A percentile compares a stretch with the other conserved stretches of the same genome.
These are phyloP conservation scores for Leucaena leucocephala DNA, from an alignment of 306 rosid genomes.

Conservation along the genomic window DNA sequence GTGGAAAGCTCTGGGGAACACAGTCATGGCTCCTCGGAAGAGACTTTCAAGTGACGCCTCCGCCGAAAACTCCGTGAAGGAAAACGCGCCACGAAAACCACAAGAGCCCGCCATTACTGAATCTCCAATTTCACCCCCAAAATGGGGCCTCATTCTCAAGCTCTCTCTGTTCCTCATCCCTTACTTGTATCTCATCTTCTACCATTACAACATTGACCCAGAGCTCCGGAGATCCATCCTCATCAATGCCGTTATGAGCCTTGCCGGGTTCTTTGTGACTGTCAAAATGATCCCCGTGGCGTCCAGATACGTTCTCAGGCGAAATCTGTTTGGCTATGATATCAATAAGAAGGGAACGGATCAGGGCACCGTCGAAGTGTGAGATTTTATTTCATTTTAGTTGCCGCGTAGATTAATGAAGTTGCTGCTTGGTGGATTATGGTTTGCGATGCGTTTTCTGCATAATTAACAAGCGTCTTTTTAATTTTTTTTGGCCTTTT, in stretches of 20 bases:
- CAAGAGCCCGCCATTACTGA: conserved; percentile 37
- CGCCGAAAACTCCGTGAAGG: conserved; percentile 34
- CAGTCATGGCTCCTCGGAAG: conserved; percentile 79
- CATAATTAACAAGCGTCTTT: neutral
- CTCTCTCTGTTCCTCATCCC: conserved; percentile 63
- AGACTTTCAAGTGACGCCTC: conserved; percentile 55
- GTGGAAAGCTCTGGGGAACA: conserved; percentile 1
- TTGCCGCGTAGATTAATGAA: neutral
- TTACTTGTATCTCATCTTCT: conserved; percentile 67
- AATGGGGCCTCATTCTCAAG: conserved; percentile 63
- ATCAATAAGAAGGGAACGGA: conserved; percentile 90
- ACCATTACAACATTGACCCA: conserved; percentile 58
- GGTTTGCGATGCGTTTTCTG: conserved; percentile 25
- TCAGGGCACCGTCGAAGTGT: conserved; percentile 86
- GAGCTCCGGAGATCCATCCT: conserved; percentile 68
- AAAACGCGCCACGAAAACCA: conserved; percentile 34
- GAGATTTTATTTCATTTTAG: conserved; percentile 34
- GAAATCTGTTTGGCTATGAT: conserved; percentile 82
- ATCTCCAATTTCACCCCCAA: conserved; percentile 72
- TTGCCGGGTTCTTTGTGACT: conserved; percentile 61
- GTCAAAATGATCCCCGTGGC: conserved; percentile 85
- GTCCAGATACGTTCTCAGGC: conserved; percentile 70
- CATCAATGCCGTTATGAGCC: conserved; percentile 77
- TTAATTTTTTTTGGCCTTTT: neutral
- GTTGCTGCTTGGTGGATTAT: conserved; percentile 24